phyloP scores from a whole-genome alignment of 2,329 filamentous ascomycete genomes.

The Graphilbum ipis-grandicollis region DNA sequence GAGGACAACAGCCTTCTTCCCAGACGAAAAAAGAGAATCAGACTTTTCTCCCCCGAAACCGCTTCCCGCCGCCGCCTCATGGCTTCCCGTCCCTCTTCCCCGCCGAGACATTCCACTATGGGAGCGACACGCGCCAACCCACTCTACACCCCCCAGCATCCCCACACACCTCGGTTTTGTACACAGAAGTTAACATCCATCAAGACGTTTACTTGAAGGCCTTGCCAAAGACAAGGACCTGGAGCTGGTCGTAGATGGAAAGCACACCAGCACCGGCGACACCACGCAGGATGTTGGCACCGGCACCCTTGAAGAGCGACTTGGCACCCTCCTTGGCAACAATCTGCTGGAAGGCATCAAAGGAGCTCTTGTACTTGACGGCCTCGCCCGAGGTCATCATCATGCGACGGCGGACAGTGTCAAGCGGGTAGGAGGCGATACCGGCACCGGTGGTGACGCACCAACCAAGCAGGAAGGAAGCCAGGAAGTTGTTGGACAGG shows the following conservation, averaged over 20 bases:
- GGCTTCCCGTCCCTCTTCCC: neutral
- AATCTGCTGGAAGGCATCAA: constrained; percentile 94
- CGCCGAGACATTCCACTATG: neutral
- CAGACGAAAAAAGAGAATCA: no score
- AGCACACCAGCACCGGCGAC: constrained; percentile 99
- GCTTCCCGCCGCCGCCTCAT: neutral
- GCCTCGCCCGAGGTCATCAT: constrained; percentile 98
- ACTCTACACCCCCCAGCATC: neutral
- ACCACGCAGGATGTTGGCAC: constrained; percentile 99
- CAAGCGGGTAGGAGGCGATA: constrained; percentile 99
- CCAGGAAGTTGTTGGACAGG: constrained; percentile 97
- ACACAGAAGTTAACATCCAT: constrained; percentile 14
- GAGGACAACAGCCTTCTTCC: neutral
- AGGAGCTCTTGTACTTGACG: constrained; percentile 98
- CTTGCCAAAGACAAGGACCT: constrained; percentile 99
- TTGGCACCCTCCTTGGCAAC: constrained; percentile 92
- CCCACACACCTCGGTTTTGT: constrained; percentile 12
- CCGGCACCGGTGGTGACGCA: constrained; percentile 98
- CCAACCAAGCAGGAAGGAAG: constrained; percentile 98
- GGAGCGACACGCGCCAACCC: neutral
- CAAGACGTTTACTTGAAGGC: constrained; percentile 64
- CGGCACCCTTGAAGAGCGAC: constrained; percentile 99
- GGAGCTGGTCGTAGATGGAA: constrained; percentile 99
- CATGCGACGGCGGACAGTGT: constrained; percentile 99
- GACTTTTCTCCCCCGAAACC: no score